phyloP scores from a whole-genome alignment of 345 rosid genomes.

The Cardamine occulta region DNA sequence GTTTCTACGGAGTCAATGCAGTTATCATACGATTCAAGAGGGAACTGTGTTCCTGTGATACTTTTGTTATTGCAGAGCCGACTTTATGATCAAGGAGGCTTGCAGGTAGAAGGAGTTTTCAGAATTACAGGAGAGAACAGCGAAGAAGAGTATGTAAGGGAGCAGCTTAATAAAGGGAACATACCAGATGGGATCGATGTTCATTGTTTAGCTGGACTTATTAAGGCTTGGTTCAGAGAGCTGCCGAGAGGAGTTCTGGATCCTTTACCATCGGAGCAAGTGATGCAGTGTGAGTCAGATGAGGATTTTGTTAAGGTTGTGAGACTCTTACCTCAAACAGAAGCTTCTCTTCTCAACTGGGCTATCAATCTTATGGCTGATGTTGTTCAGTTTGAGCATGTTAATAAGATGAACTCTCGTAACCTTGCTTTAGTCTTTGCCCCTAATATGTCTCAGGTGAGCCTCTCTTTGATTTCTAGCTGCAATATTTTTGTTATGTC shows the following conservation, averaged over 20 bases:
- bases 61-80: slow-evolving; percentile 83
- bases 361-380: slow-evolving; percentile 95
- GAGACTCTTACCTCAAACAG: slow-evolving; percentile 81
- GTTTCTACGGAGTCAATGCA: slow-evolving; percentile 99
- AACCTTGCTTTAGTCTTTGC: slow-evolving; percentile 95
- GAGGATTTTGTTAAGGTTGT: slow-evolving; percentile 83
- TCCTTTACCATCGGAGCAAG: slow-evolving; percentile 81
- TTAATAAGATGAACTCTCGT: slow-evolving; percentile 97
- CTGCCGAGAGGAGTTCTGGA: slow-evolving; percentile 90
- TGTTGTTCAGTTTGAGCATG: slow-evolving; percentile 75
- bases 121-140: slow-evolving; percentile 84
- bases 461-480: slow-evolving; percentile 20
- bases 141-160: slow-evolving; percentile 86
- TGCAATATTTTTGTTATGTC: no score
- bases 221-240: slow-evolving; percentile 99
- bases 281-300: slow-evolving; percentile 84
- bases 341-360: slow-evolving; percentile 90
- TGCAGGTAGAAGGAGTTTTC: slow-evolving; percentile 95
- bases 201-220: slow-evolving; percentile 95
- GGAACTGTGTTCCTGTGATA: slow-evolving; percentile 93
- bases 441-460: slow-evolving; percentile 98
- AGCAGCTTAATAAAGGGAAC: slow-evolving; percentile 76
- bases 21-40: slow-evolving; percentile 86
- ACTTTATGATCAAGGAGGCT: slow-evolving; percentile 81
- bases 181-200: slow-evolving; percentile 83